phyloP scores from a whole-genome alignment of 2,329 filamentous ascomycete species.

The Pyrenophora tritici-repentis region DNA sequence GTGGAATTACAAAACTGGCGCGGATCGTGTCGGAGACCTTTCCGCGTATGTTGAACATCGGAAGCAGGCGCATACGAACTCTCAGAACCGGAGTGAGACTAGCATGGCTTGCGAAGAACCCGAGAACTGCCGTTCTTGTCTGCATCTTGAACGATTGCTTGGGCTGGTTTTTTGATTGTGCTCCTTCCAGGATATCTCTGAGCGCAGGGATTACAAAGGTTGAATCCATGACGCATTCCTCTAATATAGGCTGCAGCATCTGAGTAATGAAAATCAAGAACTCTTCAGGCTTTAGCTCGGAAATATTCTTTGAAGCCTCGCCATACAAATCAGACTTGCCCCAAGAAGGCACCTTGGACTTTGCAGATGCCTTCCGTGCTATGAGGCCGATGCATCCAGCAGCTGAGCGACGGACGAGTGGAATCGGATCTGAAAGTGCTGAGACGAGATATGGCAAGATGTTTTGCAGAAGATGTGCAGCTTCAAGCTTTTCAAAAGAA shows the following conservation, averaged over 20 bases:
- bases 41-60: conserved; percentile 70
- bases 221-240: conserved; percentile 84
- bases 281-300: conserved; percentile 64
- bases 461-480: conserved; percentile 71
- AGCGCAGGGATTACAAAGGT: conserved; percentile 71
- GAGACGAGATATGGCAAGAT: conserved; percentile 80
- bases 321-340: conserved; percentile 62
- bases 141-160: conserved; percentile 60
- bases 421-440: conserved; percentile 75
- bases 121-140: conserved; percentile 67
- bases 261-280: conserved; percentile 62
- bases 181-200: conserved; percentile 63
- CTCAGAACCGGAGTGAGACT: conserved; percentile 68
- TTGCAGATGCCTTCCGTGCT: conserved; percentile 19
- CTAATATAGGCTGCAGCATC: conserved; percentile 73
- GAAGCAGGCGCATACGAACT: conserved; percentile 74
- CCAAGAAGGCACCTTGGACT: conserved; percentile 26
- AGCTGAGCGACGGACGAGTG: conserved; percentile 76
- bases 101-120: conserved; percentile 75
- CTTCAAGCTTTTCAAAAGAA: conserved; percentile 39
- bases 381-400: conserved; percentile 62
- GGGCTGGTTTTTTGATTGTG: conserved; percentile 43
- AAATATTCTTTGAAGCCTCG: conserved; percentile 53
- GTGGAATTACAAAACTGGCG: conserved; percentile 75
- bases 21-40: conserved; percentile 75